Base-by-base conservation (phyloP, 768 basidiomycete genomes). In the Tubosaeta sp. region DNA sequence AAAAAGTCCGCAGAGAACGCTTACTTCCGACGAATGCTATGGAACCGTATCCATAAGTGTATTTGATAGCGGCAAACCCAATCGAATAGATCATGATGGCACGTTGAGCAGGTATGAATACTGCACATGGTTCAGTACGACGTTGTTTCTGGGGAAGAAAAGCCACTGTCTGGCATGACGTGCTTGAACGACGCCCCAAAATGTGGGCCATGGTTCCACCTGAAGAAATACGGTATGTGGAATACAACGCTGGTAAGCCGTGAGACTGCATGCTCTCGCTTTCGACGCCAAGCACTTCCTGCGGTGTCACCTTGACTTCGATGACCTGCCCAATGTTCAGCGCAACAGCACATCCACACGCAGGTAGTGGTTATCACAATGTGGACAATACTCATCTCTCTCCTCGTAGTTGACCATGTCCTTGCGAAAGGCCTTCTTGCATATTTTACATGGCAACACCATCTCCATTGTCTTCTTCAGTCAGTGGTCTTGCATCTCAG, bases 301-400 rank as follows among this genome's bases (percentile, higher is more conserved):
- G 83, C 0, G 95, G 91, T 25, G 84, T 91, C 70, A n/a, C n/a
- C n/a, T 95, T 95, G 7, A 95, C 95, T 29, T 95, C 90, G 58
- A 95, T 76, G 33, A 98, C 88, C 94, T 97, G 63, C 25, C 6
- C 16, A 32, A 48, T 12, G 14, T 41, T 56, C 51, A 56, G 31
- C 42, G 6, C 33, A 22, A 16, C 16, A 5, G 5, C 22, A 1
- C 5, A 9, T n/a, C 8, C 26, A 16, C n/a, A 76, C 88, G 61
- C 65, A 95, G 95, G 68, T 95, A 99, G 66, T 95, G 95, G 66
- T 98, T 98, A 71, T 97, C 97, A 65, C 95, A 97, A 70, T 97
- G 88, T 0, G 95, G 97, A 66, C 97, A 98, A 66, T 86, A 98
- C 71, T 99, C 97, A 67, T 98, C 95, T 64, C 92, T 93, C 68